Percentiles rank a stretch among this genome's conserved stretches.
Conservation (phyloP, 2,329 filamentous ascomycete species). For the Xylariales sp. region DNA sequence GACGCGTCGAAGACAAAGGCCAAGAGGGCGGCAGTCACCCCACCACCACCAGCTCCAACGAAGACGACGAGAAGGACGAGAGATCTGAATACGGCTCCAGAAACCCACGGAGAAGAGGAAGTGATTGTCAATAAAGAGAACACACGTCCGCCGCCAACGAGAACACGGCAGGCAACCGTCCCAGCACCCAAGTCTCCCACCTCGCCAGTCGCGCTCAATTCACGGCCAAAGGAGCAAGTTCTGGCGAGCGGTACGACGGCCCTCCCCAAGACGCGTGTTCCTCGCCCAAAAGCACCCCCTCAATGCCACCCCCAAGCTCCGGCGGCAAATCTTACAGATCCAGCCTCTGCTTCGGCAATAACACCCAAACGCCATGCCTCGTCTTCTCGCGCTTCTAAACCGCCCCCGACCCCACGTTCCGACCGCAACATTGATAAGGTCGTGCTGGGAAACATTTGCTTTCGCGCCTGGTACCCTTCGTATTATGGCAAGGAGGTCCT, state of each 20-base stretch:
- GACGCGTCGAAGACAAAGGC: conserved; percentile 15
- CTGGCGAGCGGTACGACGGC: conserved; percentile 5
- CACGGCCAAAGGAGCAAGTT: conserved; percentile 2
- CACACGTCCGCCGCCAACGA: conserved; percentile 1
- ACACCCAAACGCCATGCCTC: conserved; percentile 11
- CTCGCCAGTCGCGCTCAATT: conserved; percentile 1
- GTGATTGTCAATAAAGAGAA: neutral
- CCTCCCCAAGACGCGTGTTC: conserved; percentile 3
- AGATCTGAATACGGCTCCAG: conserved; percentile 3
- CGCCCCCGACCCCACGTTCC: conserved; percentile 32
- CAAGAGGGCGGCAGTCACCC: conserved; percentile 2
- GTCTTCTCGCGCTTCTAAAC: conserved; percentile 10
- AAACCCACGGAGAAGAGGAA: neutral
- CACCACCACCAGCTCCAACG: neutral
- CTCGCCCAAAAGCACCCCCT: conserved; percentile 1
- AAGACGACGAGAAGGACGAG: conserved; percentile 15
- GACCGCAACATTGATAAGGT: conserved; percentile 84
- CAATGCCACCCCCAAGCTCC: conserved; percentile 2
- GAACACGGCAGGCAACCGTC: neutral
- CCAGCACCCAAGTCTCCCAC: conserved; percentile 1
- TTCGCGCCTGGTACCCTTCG: conserved; percentile 89
- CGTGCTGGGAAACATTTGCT: conserved; percentile 76
- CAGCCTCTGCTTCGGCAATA: neutral
- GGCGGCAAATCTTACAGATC: neutral
- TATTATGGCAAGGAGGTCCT: conserved; percentile 75